Evolutionary conservation across 192 early-diverging fungal species (phyloP), one percentile per base, ranked within the genome.

Genomic region (Coemansia asiatica): DNA sequence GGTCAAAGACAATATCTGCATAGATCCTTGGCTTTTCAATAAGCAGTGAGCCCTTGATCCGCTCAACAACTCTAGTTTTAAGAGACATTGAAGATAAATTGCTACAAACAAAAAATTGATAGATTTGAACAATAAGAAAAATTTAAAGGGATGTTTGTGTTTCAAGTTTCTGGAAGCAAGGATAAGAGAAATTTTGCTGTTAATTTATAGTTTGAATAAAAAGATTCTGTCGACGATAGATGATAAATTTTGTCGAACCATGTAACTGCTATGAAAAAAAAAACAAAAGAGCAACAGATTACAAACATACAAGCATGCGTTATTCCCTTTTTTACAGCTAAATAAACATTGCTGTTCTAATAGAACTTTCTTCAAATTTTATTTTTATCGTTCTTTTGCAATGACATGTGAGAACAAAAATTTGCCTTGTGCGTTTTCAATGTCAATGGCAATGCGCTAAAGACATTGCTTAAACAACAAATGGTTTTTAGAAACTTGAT

Each of bases 21-120:
- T 72, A 62, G 36, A 72, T 72, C 21, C 64, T 48, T 28, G 69
- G 69, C 69, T 66, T 72, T 23, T 69, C 68, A 6, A 69, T 48
- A 21, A 69, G 28, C 12, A 69, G 15, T 5, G 68, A 56, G 68
- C 56, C 50, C 56, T 69, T 69, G 47, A 63, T 16, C n/a, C 53
- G 13, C 29, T 59, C 56, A 9, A 40, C 19, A 23, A 59, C 33
- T 12, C 36, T 59, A 19, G 56, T 23, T 25, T 59, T 59, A 15
- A 59, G 56, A 5, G 56, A 59, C 56, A 59, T 59, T 59, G 19
- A 23, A 57, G 29, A 2, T 28, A 56, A 56, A 28, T 31, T 28
- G 31, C 15, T 31, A 33, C 7, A 3, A 21, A 35, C 15, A 35
- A 29, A 57, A 12, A 13, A 35, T 29, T 57, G 27, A 35, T 16